Conservation (phyloP, 805 yeast species). For the Candida endomychidarum region DNA sequence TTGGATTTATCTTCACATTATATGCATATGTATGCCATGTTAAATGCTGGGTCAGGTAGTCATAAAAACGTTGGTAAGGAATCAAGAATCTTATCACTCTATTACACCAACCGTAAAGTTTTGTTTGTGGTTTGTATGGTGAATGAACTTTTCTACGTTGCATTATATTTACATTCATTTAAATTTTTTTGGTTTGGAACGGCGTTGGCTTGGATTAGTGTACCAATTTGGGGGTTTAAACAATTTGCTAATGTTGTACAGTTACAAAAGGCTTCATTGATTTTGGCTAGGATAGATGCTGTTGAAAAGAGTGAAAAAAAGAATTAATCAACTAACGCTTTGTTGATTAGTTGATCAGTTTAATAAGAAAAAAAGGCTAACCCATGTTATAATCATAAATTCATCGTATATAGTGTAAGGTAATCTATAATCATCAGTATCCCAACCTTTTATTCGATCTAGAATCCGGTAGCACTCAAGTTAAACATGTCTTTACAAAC, state of each 20-base stretch:
- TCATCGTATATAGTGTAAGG: no score
- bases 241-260: constrained; percentile 90
- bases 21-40: constrained; percentile 97
- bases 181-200: constrained; percentile 61
- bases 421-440: no score
- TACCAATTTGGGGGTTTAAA: constrained; percentile 89
- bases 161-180: constrained; percentile 76
- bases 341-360: no score
- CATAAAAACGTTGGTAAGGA: constrained; percentile 81
- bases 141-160: constrained; percentile 91
- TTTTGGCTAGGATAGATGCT: constrained; percentile 77
- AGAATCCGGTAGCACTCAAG: no score
- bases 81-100: constrained; percentile 72
- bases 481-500: no score
- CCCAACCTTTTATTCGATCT: no score
- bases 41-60: constrained; percentile 71
- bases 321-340: background rate
- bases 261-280: constrained; percentile 77
- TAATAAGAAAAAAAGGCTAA: no score
- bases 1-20: constrained; percentile 91
- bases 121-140: constrained; percentile 88
- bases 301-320: constrained; percentile 30
- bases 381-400: no score
- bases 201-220: constrained; percentile 53
- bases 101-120: constrained; percentile 83